These are phyloP conservation scores for Venturia nashicola DNA, from an alignment of 2,329 filamentous ascomycete species.

Conservation along the genomic window DNA sequence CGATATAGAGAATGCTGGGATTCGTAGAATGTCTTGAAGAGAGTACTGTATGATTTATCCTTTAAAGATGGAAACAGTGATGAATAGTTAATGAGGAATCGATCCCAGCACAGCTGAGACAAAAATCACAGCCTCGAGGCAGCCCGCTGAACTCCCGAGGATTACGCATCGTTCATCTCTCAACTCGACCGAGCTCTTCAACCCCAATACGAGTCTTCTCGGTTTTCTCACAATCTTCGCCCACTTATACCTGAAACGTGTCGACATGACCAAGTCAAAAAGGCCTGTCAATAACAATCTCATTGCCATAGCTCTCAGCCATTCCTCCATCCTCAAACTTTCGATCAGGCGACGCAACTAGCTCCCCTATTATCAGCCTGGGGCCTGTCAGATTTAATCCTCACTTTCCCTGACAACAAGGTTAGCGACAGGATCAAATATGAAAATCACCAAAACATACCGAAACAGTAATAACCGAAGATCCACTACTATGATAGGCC, in stretches of 20 bases:
- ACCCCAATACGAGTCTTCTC: too few relatives aligned
- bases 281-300: too few relatives aligned
- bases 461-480: slow-evolving; percentile 34
- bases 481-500: slow-evolving; percentile 39
- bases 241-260: too few relatives aligned
- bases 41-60: neutral
- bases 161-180: neutral
- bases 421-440: neutral
- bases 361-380: too few relatives aligned
- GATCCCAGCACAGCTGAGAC: neutral
- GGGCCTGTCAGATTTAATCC: too few relatives aligned
- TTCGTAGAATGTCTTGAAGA: neutral
- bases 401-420: neutral
- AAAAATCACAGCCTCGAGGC: neutral
- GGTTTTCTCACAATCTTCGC: too few relatives aligned
- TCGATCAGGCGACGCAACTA: too few relatives aligned
- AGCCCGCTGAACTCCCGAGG: neutral
- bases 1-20: neutral
- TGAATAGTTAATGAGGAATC: neutral
- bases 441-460: neutral
- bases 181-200: too few relatives aligned
- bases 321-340: neutral
- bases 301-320: neutral
- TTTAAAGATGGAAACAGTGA: neutral
- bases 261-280: too few relatives aligned